Percentiles rank a stretch among this genome's conserved stretches.
Evolutionary conservation across 257 asterid genomes (phyloP).

Genomic region (Verbena officinalis): DNA sequence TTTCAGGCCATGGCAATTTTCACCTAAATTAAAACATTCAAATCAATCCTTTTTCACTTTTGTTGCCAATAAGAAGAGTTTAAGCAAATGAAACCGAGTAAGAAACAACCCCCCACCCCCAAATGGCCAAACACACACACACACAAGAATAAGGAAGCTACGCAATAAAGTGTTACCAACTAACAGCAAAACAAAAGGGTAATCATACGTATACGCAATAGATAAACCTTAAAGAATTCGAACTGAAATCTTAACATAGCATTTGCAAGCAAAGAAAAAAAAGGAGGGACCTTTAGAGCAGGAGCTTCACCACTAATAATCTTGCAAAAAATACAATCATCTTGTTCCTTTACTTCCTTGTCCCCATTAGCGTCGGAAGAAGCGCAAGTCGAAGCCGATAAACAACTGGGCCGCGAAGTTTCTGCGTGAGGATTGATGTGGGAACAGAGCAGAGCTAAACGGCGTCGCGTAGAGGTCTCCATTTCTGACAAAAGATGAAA

Average conservation of each 20-base stretch:
- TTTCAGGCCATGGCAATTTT: neutral
- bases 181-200: neutral
- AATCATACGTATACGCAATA: no score
- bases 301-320: constrained; percentile 74
- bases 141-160: neutral
- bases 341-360: constrained; percentile 12
- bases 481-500: constrained; percentile 25
- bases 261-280: no score
- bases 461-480: constrained; percentile 73
- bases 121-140: no score
- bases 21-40: neutral
- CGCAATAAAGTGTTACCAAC: neutral
- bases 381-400: constrained; percentile 41
- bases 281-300: constrained; percentile 59
- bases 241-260: neutral
- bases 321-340: constrained; percentile 69
- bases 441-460: constrained; percentile 66
- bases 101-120: neutral
- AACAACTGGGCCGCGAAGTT: constrained; percentile 35
- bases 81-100: neutral
- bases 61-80: no score
- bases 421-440: constrained; percentile 51
- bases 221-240: no score
- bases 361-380: constrained; percentile 29
- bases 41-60: neutral